phyloP scores from a whole-genome alignment of 352 stramenopile genomes.

The Pythium brachiatum region DNA sequence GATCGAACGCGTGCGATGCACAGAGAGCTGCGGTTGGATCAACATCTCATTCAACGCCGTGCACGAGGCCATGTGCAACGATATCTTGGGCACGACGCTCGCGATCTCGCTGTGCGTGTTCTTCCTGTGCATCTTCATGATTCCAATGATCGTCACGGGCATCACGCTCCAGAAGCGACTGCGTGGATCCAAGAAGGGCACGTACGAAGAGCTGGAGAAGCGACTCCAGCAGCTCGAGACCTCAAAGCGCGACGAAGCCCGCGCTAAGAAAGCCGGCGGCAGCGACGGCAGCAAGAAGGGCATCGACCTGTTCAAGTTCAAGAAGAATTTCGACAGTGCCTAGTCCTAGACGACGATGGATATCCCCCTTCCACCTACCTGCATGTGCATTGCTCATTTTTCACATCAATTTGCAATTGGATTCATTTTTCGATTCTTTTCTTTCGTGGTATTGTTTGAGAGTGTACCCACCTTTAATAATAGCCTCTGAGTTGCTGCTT shows the following conservation, averaged over 20 bases:
- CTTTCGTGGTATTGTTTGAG: neutral
- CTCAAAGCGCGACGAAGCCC: conserved; percentile 29
- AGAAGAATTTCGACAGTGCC: conserved; percentile 37
- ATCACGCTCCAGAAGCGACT: conserved; percentile 80
- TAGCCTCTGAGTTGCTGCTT: conserved; percentile 2
- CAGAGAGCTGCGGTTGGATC: conserved; percentile 75
- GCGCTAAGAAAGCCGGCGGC: conserved; percentile 38
- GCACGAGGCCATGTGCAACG: conserved; percentile 64
- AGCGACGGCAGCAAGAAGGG: conserved; percentile 21
- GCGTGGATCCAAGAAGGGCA: conserved; percentile 70
- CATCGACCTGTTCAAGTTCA: conserved; percentile 54
- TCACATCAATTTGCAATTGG: neutral
- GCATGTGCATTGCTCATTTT: neutral
- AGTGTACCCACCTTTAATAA: conserved; percentile 20
- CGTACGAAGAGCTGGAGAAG: conserved; percentile 74
- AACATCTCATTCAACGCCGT: conserved; percentile 82
- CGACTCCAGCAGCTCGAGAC: conserved; percentile 64
- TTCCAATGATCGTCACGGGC: conserved; percentile 68
- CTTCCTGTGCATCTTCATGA: conserved; percentile 70
- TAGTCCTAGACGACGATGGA: conserved; percentile 8
- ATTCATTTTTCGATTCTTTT: conserved; percentile 7
- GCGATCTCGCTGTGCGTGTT: conserved; percentile 76
- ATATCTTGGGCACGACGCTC: conserved; percentile 75
- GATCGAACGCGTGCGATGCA: conserved; percentile 67
- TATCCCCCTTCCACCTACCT: neutral